phyloP scores from a whole-genome alignment of 2,329 filamentous ascomycete genomes.

The Colletotrichum sp. region DNA sequence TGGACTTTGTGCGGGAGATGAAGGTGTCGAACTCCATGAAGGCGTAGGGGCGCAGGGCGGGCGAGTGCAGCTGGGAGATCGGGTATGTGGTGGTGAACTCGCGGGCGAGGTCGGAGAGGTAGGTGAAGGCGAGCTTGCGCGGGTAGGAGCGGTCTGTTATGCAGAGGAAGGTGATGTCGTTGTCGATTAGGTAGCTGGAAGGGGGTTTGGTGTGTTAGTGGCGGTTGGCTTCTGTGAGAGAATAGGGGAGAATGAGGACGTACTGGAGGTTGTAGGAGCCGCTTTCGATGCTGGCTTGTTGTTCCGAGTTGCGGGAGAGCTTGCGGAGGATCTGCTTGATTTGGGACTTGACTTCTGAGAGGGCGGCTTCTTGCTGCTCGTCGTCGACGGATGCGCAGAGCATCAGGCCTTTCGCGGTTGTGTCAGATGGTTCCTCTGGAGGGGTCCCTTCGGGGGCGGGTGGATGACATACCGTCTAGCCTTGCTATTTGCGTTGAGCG shows the following conservation, averaged over 20 bases:
- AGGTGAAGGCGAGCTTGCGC: constrained; percentile 97
- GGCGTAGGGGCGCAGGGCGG: constrained; percentile 85
- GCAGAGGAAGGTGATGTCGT: constrained; percentile 87
- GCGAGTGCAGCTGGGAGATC: constrained; percentile 72
- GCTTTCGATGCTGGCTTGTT: constrained; percentile 91
- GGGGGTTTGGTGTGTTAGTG: not conserved
- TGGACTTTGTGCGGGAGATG: constrained; percentile 89
- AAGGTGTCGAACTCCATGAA: constrained; percentile 99
- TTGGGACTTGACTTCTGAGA: constrained; percentile 88
- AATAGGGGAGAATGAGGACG: constrained; percentile 29
- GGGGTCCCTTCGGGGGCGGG: not conserved
- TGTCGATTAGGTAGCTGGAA: constrained; percentile 80
- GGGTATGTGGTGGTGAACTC: constrained; percentile 92
- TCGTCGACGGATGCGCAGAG: constrained; percentile 95
- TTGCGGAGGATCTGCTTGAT: constrained; percentile 89
- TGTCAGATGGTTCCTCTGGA: constrained; percentile 21
- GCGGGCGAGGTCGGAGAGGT: constrained; percentile 87
- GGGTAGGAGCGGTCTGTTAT: constrained; percentile 95
- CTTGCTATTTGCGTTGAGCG: constrained; percentile 92
- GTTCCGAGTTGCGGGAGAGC: constrained; percentile 86
- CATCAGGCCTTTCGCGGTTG: constrained; percentile 74
- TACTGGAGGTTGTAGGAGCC: constrained; percentile 86
- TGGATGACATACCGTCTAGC: constrained; percentile 73
- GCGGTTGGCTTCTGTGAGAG: not conserved
- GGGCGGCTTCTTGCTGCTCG: constrained; percentile 77